Evolutionary conservation across 2,329 filamentous ascomycete species (phyloP), one percentile per base, ranked within the genome.

Genomic region (Aspergillus quadrilineatus): DNA sequence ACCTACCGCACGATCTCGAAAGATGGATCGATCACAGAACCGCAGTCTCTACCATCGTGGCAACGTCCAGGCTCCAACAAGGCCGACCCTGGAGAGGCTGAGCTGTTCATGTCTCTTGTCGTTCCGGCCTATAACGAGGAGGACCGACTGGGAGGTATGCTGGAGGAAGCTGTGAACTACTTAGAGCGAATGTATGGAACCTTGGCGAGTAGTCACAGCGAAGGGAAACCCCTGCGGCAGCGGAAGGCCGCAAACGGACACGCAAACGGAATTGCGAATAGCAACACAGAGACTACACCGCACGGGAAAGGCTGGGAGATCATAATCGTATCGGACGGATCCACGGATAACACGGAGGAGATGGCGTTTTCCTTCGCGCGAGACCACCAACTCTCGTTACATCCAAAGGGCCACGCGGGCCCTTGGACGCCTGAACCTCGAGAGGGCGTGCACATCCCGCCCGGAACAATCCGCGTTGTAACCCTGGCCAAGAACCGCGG

Each of bases 81-180:
- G 69, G 82, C 79, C 67, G 78, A 77, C 80, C 65, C 68, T 53
- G 88, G 92, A 61, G 82, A 87, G 1, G 84, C 92, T 12, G 86
- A 92, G 60, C 76, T 97, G n/a, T 89, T 89, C 70, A 86, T 99
- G 79, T 94, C 89, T 53, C 86, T 97, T 6, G 91, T 99, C 0
- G 88, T 99, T 43, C 94, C 94, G 0, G 94, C 94, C 8, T 99
- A 92, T 81, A 99, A 99, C 65, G 94, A 99, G 70, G 88, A 93
- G 71, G 82, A 89, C 57, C 86, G 94, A 30, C 82, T 99, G 46
- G 81, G 85, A 10, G 88, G 87, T 9, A 96, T 96, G 77, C 81
- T 99, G 10, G 87, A 95, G 68, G 94, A 99, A 75, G 92, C 94
- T 1, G 88, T 97, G 28, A 86, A 85, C 49, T 96, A 92, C 71